Evolutionary conservation across 2,329 filamentous ascomycete genomes (phyloP).

Genomic region (Lachnellula subtilissima): DNA sequence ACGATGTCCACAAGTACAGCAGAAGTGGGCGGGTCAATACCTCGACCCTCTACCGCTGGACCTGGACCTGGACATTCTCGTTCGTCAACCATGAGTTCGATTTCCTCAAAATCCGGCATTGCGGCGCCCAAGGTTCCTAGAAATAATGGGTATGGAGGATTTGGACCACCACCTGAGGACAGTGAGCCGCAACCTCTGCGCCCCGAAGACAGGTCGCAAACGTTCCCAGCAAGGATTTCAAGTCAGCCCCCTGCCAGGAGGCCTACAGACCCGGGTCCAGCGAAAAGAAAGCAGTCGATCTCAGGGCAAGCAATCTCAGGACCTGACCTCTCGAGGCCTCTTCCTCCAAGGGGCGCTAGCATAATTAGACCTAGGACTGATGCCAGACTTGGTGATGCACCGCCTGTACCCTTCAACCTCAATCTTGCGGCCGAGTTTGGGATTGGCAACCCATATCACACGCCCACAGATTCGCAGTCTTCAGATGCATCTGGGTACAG

Average conservation of each 20-base stretch:
- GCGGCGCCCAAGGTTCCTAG: constrained; percentile 26
- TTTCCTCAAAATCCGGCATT: constrained; percentile 16
- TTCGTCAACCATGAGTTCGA: constrained; percentile 22
- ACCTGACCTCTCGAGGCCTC: constrained; percentile 26
- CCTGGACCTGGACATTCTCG: constrained; percentile 21
- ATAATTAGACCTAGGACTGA: constrained; percentile 23
- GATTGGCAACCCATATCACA: constrained; percentile 59
- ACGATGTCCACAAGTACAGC: constrained; percentile 7
- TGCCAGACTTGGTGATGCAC: constrained; percentile 18
- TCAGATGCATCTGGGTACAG: constrained; percentile 60
- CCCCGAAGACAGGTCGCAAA: constrained; percentile 28
- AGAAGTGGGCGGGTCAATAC: constrained; percentile 10
- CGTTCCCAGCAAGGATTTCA: constrained; percentile 26
- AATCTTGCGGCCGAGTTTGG: constrained; percentile 59
- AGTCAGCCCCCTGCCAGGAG: constrained; percentile 15
- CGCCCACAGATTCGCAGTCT: constrained; percentile 58
- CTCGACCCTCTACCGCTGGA: constrained; percentile 18
- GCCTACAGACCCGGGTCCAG: constrained; percentile 21
- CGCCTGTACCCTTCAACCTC: constrained; percentile 32
- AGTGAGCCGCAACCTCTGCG: constrained; percentile 36
- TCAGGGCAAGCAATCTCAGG: constrained; percentile 22
- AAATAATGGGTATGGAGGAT: constrained; percentile 54
- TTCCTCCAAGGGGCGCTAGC: constrained; percentile 29
- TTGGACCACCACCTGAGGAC: constrained; percentile 43
- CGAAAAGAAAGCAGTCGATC: constrained; percentile 21